Base-by-base conservation (phyloP, 768 basidiomycete species). In the Russula ochroleuca region DNA sequence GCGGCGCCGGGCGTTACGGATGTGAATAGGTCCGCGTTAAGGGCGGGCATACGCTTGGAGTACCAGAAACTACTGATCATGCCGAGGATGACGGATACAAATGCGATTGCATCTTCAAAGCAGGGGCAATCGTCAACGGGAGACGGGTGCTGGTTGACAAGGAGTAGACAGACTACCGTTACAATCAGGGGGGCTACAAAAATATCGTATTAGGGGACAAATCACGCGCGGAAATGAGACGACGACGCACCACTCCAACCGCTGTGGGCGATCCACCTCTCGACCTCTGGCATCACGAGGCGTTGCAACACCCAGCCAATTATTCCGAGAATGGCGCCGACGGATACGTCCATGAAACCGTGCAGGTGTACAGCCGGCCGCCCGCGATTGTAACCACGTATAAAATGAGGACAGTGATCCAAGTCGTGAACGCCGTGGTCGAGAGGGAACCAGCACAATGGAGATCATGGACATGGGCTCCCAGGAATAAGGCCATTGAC, bases 91-190 rank as follows among this genome's bases (percentile, higher is more conserved):
- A 94, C 94, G 28, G 90, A 87, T n/a, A 90, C 76, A 67, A 94
- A 88, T 0, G 96, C 94, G 56, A 98, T 95, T 3, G 95, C 92
- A 70, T 98, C 96, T 72, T 97, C 96, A 74, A 97, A 99, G 75
- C 96, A 98, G 2, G 96, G 96, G 68, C 96, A 98, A 70, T 96
- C 93, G 62, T 98, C 95, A 10, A 96, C 90, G 0, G 96, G 96
- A 68, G 95, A 89, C 0, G 95, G 94, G 70, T 95, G 93, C 65
- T 90, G 85, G 70, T 94, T 88, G n/a, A 95, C 87, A 21, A 89
- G 75, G 5, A 90, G 76, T 15, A 93, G 76, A 61, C 83, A 85
- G n/a, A 89, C 65, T 0, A 85, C 80, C 31, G 88, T 78, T 48
- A 85, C 73, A 11, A 81, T 80, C 41, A 82, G 70, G 8, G 88